Conservation (phyloP, 495 filamentous ascomycete species). For the Pyrenopolyporus hunteri region DNA sequence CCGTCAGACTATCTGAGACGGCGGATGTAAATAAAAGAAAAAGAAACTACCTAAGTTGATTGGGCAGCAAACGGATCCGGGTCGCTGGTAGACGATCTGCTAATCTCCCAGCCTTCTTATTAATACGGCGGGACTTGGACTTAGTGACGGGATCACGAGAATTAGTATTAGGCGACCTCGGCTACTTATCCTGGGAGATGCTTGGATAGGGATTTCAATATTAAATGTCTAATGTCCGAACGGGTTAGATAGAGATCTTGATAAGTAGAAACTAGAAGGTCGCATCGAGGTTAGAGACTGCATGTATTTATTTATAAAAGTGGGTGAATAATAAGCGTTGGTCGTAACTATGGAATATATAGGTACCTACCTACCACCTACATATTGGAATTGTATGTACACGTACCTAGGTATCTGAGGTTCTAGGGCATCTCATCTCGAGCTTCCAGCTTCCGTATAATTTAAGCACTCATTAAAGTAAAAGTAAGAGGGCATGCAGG, state of each 20-base stretch:
- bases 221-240: too few relatives aligned
- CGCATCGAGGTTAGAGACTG: not conserved
- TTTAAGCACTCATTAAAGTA: too few relatives aligned
- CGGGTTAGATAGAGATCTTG: not conserved
- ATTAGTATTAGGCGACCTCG: too few relatives aligned
- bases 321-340: not conserved
- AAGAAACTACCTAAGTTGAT: slow-evolving; percentile 10
- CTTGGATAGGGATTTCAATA: too few relatives aligned
- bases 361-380: not conserved
- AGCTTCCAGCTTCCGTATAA: too few relatives aligned
- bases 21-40: slow-evolving; percentile 21
- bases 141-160: too few relatives aligned
- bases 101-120: slow-evolving; percentile 15
- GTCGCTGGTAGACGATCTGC: slow-evolving; percentile 22
- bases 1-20: not conserved
- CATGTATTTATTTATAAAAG: not conserved
- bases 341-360: too few relatives aligned
- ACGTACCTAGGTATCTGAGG: too few relatives aligned
- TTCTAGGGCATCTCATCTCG: too few relatives aligned
- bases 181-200: too few relatives aligned
- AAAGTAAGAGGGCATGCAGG: too few relatives aligned
- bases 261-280: not conserved
- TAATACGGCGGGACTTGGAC: slow-evolving; percentile 1
- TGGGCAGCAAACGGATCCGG: slow-evolving; percentile 26
- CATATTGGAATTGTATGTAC: too few relatives aligned